Evolutionary conservation across 169 alveolate species (phyloP).

Genomic region (Nephromyces sp.): DNA sequence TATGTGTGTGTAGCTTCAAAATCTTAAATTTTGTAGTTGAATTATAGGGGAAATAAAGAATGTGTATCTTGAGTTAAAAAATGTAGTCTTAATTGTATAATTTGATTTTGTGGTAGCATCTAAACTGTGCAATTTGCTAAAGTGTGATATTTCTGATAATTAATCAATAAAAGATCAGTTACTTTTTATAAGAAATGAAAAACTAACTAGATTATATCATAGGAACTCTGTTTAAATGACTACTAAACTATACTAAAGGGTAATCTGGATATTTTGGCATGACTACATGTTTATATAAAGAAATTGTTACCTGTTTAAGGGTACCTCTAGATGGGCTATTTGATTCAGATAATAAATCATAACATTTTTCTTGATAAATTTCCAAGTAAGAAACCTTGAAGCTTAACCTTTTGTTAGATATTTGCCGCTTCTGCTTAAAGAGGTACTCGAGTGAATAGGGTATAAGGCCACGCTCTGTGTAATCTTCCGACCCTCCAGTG

Average conservation of each 20-base stretch:
- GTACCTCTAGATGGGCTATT: not conserved
- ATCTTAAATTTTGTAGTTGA: not conserved
- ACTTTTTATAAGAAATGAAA: too few species aligned
- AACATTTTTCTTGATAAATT: conserved; percentile 77
- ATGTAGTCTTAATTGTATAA: not conserved
- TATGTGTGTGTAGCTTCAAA: not conserved
- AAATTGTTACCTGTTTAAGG: not conserved
- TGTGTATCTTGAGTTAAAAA: not conserved
- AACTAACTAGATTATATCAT: too few species aligned
- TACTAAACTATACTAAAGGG: too few species aligned
- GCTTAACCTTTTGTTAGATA: conserved; percentile 54
- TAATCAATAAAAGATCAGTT: too few species aligned
- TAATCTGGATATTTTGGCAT: too few species aligned
- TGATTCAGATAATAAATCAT: conserved; percentile 66
- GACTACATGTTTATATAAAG: too few species aligned
- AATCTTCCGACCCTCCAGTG: conserved; percentile 74
- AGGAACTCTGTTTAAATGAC: too few species aligned
- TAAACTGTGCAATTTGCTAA: too few species aligned
- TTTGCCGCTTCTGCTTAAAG: conserved; percentile 58
- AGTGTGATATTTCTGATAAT: too few species aligned
- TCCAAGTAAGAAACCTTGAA: conserved; percentile 76
- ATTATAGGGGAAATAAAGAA: not conserved
- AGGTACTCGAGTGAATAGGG: conserved; percentile 75
- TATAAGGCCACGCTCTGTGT: conserved; percentile 72
- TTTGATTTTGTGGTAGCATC: not conserved